A percentile compares a stretch with the other conserved stretches of the same genome.
These are phyloP conservation scores for Botrytis cinerea DNA, from an alignment of 2,329 filamentous ascomycete species.

Conservation along the genomic window DNA sequence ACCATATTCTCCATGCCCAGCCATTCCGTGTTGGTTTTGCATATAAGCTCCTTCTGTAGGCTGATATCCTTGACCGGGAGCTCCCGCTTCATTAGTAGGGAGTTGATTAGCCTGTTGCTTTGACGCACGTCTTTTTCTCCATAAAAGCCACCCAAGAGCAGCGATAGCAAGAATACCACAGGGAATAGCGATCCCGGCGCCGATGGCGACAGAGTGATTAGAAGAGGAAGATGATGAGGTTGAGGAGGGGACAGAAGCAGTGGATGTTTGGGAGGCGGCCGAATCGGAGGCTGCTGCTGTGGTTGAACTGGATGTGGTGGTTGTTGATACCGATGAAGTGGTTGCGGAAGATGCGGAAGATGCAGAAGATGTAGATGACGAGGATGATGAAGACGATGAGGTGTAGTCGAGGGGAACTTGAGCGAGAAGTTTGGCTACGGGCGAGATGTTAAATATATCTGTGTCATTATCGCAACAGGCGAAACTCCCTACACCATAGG, in stretches of 20 bases:
- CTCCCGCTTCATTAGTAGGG: not conserved
- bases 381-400: not conserved
- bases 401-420: conserved; percentile 16
- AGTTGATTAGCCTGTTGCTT: not conserved
- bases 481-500: conserved; percentile 14
- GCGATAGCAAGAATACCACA: not conserved
- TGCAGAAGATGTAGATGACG: not conserved
- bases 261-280: not conserved
- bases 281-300: not conserved
- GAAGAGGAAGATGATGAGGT: not conserved
- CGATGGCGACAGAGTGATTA: not conserved
- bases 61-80: not conserved
- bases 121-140: not conserved
- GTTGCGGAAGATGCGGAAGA: not conserved
- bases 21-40: not conserved
- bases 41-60: not conserved
- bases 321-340: not conserved
- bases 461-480: conserved; percentile 17
- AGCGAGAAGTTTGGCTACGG: conserved; percentile 2
- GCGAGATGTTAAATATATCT: conserved; percentile 14
- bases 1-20: not conserved
- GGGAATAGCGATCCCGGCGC: not conserved
- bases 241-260: not conserved
- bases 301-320: not conserved
- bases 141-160: not conserved